Conservation (phyloP, 345 rosid species). For the Eutrema yunnanense region DNA sequence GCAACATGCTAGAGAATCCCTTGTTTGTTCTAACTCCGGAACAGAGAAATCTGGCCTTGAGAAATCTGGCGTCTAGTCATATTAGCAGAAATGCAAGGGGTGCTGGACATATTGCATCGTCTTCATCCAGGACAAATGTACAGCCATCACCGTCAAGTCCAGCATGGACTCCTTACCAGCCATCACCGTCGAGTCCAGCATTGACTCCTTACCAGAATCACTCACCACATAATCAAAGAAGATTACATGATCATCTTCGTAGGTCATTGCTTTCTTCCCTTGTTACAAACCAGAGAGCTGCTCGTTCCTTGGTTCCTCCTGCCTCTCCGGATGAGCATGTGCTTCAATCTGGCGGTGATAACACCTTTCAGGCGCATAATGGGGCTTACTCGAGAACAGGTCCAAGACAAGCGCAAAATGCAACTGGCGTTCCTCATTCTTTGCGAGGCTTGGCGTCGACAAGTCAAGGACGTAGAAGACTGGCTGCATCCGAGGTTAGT, state of each 20-base stretch:
- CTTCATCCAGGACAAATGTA: slow-evolving; percentile 41
- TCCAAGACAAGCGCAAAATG: slow-evolving; percentile 56
- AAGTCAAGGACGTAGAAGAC: slow-evolving; percentile 70
- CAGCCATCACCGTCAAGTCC: slow-evolving; percentile 44
- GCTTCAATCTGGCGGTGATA: slow-evolving; percentile 44
- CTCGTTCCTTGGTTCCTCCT: slow-evolving; percentile 32
- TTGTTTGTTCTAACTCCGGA: slow-evolving; percentile 46
- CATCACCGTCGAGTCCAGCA: slow-evolving; percentile 32
- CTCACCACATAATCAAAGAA: slow-evolving; percentile 45
- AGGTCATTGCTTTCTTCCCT: slow-evolving; percentile 58
- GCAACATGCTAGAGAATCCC: slow-evolving; percentile 46
- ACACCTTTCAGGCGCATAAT: slow-evolving; percentile 36
- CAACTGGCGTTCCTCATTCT: slow-evolving; percentile 47
- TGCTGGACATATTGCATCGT: slow-evolving; percentile 41
- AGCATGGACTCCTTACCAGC: slow-evolving; percentile 16
- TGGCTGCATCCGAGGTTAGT: slow-evolving; percentile 71
- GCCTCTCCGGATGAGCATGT: slow-evolving; percentile 39
- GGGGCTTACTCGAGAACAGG: slow-evolving; percentile 43
- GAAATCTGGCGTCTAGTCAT: slow-evolving; percentile 6
- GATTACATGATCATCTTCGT: slow-evolving; percentile 62
- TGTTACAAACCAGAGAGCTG: slow-evolving; percentile 42
- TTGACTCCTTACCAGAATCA: slow-evolving; percentile 43
- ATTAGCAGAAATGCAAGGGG: slow-evolving; percentile 28
- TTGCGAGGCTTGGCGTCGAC: slow-evolving; percentile 49
- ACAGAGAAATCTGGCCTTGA: slow-evolving; percentile 30